Evolutionary conservation across 2,329 filamentous ascomycete genomes (phyloP).

Genomic region (Verticillium nubilum): DNA sequence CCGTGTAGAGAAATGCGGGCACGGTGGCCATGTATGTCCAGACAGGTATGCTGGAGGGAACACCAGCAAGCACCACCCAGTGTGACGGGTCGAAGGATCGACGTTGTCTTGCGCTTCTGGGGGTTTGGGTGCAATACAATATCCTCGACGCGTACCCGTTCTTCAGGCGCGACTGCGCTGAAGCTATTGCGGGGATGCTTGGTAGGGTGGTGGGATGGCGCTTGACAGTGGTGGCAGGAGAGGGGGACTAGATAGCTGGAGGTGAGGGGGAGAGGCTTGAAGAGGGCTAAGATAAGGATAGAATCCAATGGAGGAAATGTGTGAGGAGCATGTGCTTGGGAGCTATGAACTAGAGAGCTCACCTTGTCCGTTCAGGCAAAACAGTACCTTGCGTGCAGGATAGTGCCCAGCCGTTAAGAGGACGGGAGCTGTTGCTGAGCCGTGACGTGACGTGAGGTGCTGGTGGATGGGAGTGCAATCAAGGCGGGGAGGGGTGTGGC

Average conservation of each 20-base stretch:
- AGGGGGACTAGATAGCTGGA: background rate
- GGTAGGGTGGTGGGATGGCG: background rate
- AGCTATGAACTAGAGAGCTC: background rate
- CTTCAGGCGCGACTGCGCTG: background rate
- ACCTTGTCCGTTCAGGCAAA: background rate
- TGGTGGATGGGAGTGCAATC: slow-evolving; percentile 2
- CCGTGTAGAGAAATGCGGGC: background rate
- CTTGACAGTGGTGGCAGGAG: background rate
- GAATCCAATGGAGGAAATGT: background rate
- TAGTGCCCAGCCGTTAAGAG: background rate
- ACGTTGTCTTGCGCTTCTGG: background rate
- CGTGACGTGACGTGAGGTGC: background rate
- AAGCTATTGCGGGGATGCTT: background rate
- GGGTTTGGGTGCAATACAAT: background rate
- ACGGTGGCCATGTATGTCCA: background rate
- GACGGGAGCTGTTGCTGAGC: background rate
- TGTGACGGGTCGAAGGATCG: background rate
- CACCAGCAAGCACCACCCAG: background rate
- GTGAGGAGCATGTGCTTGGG: background rate
- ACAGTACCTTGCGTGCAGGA: background rate
- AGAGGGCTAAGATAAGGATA: background rate
- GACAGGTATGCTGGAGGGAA: background rate
- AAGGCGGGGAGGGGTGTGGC: slow-evolving; percentile 9
- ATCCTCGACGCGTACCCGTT: background rate
- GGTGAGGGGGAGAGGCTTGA: slow-evolving; percentile 3